Evolutionary conservation across 345 rosid genomes (phyloP), one percentile per base, ranked within the genome.

Genomic region (Noccaea caerulescens): DNA sequence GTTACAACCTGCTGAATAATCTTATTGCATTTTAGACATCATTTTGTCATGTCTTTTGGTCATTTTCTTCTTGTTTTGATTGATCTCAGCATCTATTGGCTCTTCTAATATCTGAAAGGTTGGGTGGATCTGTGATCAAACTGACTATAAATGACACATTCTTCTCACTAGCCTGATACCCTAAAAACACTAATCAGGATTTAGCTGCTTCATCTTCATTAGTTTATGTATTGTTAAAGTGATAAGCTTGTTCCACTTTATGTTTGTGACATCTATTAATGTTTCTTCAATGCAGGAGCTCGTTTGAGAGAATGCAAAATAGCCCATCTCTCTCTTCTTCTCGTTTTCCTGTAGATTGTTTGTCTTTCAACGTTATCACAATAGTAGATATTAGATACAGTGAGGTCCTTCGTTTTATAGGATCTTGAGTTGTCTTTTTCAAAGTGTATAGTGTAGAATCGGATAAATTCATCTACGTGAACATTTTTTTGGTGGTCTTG

Each of bases 11-110:
- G 75, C 20, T 7, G 18, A 37, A 47, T 30, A 36, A 1, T 14
- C 14, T 45, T 54, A 62, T 18, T 70, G 51, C 30, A 34, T 57
- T 70, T 49, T 25, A 70, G 76, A 70, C 80, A 70, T 76, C 72
- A 64, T 50, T 57, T 75, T 76, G 59, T 69, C 70, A 76, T 76
- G 46, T 63, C 8, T 55, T 76, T 75, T 75, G 63, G 50, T 63
- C 69, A 53, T 11, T 68, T 75, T 75, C 79, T 25, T 20, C 12
- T 70, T 64, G 66, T 57, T 58, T 63, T 58, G 72, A 11, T 38
- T 64, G 75, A 55, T 76, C 76, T 57, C 63, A 41, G 14, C 64
- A 10, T 56, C 43, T 70, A 44, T 39, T 58, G 75, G 70, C 79
- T 68, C 76, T 76, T 76, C 68, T 70, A 32, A 33, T 66, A 58